These are phyloP conservation scores for Tulasnella sp. DNA, from an alignment of 768 basidiomycete species.

Conservation along the genomic window DNA sequence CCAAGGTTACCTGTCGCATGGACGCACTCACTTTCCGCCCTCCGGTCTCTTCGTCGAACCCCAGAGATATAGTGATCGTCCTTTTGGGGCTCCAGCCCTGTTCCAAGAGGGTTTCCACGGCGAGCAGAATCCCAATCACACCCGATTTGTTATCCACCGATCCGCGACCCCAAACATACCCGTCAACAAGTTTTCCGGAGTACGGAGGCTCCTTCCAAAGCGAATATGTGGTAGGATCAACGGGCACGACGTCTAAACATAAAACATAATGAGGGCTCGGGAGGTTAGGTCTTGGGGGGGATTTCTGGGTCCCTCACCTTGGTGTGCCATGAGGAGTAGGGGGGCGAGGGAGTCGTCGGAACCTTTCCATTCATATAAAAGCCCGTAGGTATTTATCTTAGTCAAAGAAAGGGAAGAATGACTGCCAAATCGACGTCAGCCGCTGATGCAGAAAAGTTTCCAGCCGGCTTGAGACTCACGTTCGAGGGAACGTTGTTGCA, in stretches of 20 bases:
- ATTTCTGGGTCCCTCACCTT: slow-evolving; percentile 36
- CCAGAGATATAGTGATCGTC: slow-evolving; percentile 53
- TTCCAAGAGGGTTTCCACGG: slow-evolving; percentile 58
- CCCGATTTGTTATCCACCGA: slow-evolving; percentile 61
- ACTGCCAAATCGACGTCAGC: slow-evolving; percentile 31
- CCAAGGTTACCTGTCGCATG: not conserved
- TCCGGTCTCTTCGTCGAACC: slow-evolving; percentile 70
- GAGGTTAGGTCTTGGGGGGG: no score
- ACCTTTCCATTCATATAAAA: slow-evolving; percentile 69
- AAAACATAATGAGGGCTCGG: no score
- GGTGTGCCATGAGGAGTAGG: slow-evolving; percentile 58
- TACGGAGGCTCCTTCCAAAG: slow-evolving; percentile 58
- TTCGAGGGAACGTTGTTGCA: slow-evolving; percentile 50
- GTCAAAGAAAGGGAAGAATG: slow-evolving; percentile 52
- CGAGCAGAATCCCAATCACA: slow-evolving; percentile 41
- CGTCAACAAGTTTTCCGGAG: slow-evolving; percentile 43
- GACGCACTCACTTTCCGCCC: slow-evolving; percentile 38
- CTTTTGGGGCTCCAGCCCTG: slow-evolving; percentile 57
- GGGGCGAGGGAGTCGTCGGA: slow-evolving; percentile 57
- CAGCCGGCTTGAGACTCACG: slow-evolving; percentile 41
- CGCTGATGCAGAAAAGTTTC: not conserved
- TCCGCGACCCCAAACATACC: slow-evolving; percentile 70
- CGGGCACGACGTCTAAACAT: slow-evolving; percentile 69
- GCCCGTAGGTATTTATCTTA: slow-evolving; percentile 67
- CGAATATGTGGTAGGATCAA: slow-evolving; percentile 46